A percentile compares a stretch with the other conserved stretches of the same genome.
These are phyloP conservation scores for Choiromyces venosus DNA, from an alignment of 495 filamentous ascomycete genomes.

Conservation along the genomic window DNA sequence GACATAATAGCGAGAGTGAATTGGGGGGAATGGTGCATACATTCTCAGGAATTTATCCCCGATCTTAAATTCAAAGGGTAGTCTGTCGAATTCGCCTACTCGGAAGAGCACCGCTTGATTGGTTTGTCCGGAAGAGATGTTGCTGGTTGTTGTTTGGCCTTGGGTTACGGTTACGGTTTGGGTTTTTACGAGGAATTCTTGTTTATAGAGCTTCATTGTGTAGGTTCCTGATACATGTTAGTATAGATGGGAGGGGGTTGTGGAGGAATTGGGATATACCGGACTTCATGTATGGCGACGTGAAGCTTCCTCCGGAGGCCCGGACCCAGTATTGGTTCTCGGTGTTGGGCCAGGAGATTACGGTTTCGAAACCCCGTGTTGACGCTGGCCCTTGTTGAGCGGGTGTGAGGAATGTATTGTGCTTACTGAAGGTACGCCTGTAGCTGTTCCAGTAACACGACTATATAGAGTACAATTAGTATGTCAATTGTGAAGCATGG, in stretches of 20 bases:
- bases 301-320: constrained; percentile 48
- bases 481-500: not conserved
- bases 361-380: constrained; percentile 44
- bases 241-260: too few relatives aligned
- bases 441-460: constrained; percentile 46
- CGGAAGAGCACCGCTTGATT: constrained; percentile 54
- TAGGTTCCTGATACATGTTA: constrained; percentile 49
- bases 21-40: constrained; percentile 24
- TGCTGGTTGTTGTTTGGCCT: constrained; percentile 50
- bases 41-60: constrained; percentile 60
- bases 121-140: constrained; percentile 51
- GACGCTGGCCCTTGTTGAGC: too few relatives aligned
- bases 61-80: constrained; percentile 60
- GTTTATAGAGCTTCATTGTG: constrained; percentile 62
- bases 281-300: constrained; percentile 60
- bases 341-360: constrained; percentile 61
- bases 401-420: too few relatives aligned
- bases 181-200: constrained; percentile 54
- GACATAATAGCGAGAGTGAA: not conserved
- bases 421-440: constrained; percentile 44
- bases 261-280: not conserved
- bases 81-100: constrained; percentile 60
- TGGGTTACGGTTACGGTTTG: constrained; percentile 52
- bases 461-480: not conserved
- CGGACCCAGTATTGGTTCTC: constrained; percentile 60